Base-by-base conservation (phyloP, 192 early-diverging fungal species). In the Rhizoclosmatium sp. region DNA sequence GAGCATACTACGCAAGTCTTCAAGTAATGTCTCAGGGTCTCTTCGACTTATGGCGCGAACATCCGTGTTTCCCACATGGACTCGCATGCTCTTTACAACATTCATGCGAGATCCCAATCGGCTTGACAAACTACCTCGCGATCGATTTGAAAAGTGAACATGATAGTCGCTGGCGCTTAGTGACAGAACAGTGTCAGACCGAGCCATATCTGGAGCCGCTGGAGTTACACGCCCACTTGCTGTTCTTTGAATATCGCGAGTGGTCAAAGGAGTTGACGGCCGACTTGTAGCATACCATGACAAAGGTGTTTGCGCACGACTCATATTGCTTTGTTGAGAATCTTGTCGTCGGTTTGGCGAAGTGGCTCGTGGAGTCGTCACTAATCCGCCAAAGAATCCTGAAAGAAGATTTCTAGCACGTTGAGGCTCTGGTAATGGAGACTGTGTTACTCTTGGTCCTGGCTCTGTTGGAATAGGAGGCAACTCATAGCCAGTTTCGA, bases 1-100 rank as follows among this genome's bases (percentile, higher is more conserved):
- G 10, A 72, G 42, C 4, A 72, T 7, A 19, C 44, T 21, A 47
- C 56, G 21, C 49, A 72, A 14, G 41, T 72, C 70, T 23, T 19
- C 21, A 14, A 72, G 12, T 9, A 72, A 40, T 16, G 45, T 59
- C 19, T 58, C 70, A 58, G 70, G 49, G 16, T 72, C 54, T 16
- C 70, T 9, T n/a, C 39, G 19, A 47, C 39, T 44, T 16, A 72
- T 10, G 9, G 70, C 70, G 7, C 70, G 70, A 14, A 42, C 14
- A 44, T 72, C 70, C 16, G 58, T 51, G 21, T 51, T 59, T 39
- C 70, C 70, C 19, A 72, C 49, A 45, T 72, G 70, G n/a, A 39
- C 16, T 58, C 39, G 16, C 70, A 72, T 21, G 2, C 23, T 72
- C 3, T 72, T 56, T 47, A 10, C 10, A 16, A 72, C n/a, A 14